These are phyloP conservation scores for Cryptosporidium ubiquitum DNA, from an alignment of 169 alveolate species.

Conservation along the genomic window DNA sequence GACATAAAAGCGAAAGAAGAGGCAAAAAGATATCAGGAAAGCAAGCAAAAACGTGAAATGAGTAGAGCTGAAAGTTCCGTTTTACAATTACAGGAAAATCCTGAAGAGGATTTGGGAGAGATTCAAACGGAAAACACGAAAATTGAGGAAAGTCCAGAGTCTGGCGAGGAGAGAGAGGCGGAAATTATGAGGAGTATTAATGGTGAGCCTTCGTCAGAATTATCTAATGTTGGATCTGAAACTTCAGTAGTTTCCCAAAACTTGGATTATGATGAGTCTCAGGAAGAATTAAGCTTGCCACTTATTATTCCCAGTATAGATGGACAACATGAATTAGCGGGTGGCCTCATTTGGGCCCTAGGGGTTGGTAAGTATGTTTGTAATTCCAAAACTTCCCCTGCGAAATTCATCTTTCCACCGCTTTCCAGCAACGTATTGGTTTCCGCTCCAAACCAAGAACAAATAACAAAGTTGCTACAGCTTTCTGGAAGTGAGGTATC, in stretches of 20 bases:
- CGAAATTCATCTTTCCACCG: neutral
- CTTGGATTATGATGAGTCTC: neutral
- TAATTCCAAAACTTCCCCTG: neutral
- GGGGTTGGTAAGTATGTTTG: slow-evolving; percentile 25
- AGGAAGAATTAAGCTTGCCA: slow-evolving; percentile 1
- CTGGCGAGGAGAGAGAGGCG: neutral
- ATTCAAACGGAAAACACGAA: neutral
- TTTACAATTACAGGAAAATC: neutral
- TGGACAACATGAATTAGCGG: slow-evolving; percentile 8
- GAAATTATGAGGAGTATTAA: neutral
- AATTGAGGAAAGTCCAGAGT: slow-evolving; percentile 7
- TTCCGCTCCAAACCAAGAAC: slow-evolving; percentile 30
- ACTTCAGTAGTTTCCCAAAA: neutral
- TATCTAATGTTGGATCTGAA: neutral
- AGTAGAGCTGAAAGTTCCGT: neutral
- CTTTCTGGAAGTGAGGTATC: neutral
- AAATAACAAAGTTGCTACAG: slow-evolving; percentile 20
- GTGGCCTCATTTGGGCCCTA: slow-evolving; percentile 31
- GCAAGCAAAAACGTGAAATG: neutral
- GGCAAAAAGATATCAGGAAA: neutral
- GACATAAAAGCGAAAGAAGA: slow-evolving; percentile 20
- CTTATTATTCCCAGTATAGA: neutral
- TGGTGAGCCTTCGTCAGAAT: neutral
- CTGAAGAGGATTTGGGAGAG: neutral
- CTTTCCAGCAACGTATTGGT: neutral